A percentile compares a stretch with the other conserved stretches of the same genome.
These are phyloP conservation scores for Anthoceros angustus DNA, from an alignment of 225 moss, liverwort and hornwort species.

Conservation along the genomic window DNA sequence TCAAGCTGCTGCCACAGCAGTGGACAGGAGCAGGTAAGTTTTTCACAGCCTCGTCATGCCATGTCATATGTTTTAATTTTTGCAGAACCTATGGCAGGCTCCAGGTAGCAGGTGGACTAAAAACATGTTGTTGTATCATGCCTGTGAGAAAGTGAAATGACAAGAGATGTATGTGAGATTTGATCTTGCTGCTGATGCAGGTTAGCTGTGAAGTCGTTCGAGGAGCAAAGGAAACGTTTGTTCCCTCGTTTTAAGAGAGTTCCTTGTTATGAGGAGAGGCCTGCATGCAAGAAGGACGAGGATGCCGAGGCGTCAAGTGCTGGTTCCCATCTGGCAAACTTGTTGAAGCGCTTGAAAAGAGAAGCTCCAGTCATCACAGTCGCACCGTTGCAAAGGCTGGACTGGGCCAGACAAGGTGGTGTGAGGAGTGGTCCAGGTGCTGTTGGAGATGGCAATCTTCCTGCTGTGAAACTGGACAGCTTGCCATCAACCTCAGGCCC, in stretches of 20 bases:
- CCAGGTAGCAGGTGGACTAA: neutral
- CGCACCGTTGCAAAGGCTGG: constrained; percentile 42
- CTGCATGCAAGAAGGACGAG: constrained; percentile 13
- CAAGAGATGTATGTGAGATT: neutral
- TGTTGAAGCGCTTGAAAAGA: constrained; percentile 41
- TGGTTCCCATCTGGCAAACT: constrained; percentile 26
- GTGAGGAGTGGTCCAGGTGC: constrained; percentile 17
- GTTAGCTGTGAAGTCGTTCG: constrained; percentile 60
- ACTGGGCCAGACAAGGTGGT: constrained; percentile 51
- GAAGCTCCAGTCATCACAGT: constrained; percentile 66
- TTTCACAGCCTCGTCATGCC: neutral
- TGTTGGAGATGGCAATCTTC: constrained; percentile 8
- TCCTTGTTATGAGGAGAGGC: neutral
- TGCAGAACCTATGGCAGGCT: neutral
- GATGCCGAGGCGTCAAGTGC: constrained; percentile 13
- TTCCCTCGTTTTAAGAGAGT: constrained; percentile 31
- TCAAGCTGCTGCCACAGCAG: constrained; percentile 83
- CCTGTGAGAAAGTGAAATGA: neutral
- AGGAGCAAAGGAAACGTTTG: constrained; percentile 56
- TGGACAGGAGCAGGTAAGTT: constrained; percentile 58
- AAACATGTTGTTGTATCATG: no score
- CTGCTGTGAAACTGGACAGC: neutral
- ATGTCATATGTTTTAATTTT: neutral
- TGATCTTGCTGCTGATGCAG: constrained; percentile 15
- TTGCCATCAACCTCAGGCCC: neutral